Evolutionary conservation across 495 filamentous ascomycete species (phyloP), one percentile per base, ranked within the genome.

Genomic region (Collariella sp.): DNA sequence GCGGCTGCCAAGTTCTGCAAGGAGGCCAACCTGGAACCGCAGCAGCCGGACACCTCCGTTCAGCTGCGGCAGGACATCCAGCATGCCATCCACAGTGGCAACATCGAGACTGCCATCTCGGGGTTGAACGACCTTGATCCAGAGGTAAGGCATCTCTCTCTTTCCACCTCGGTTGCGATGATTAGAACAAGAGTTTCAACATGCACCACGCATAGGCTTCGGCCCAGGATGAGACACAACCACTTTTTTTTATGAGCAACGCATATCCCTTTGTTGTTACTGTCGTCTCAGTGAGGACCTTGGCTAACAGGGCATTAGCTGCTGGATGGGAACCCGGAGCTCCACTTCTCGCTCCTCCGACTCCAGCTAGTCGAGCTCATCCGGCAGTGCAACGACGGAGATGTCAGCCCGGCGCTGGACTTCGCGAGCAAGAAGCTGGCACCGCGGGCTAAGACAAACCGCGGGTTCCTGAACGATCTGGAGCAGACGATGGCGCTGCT

Each of bases 171-270:
- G 81, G 31, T 49, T 61, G 81, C 83, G 75, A 91, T 89, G 91
- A 96, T 97, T 95, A 94, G 74, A 88, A 70, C 68, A 67, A 68
- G 74, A 78, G 81, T 90, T 89, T 94, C 68, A 73, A 57, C 93
- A 96, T 97, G 91, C 94, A 99, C 91, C 91, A 97, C 91, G 89
- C 91, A 86, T 89, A 97, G 76, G 76, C 83, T 82, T 75, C 71
- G 80, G 83, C 81, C 81, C 69, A 79, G 88, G 94, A 90, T 89
- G 90, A 96, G 79, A 88, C 86, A 84, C 79, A 88, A 84, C 83
- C 77, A 74, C 84, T 82, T 84, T 87, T 87, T 3, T 42, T 81
- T 87, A 95, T 96, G 91, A 96, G 77, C 82, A 81, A 70, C 66
- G 44, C 52, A 16, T 13, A 40, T 40, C 38, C 36, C 48, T 20